Percentiles rank a stretch among this genome's conserved stretches.
These are phyloP conservation scores for Jackrogersella multiformis DNA, from an alignment of 495 filamentous ascomycete species.

Conservation along the genomic window DNA sequence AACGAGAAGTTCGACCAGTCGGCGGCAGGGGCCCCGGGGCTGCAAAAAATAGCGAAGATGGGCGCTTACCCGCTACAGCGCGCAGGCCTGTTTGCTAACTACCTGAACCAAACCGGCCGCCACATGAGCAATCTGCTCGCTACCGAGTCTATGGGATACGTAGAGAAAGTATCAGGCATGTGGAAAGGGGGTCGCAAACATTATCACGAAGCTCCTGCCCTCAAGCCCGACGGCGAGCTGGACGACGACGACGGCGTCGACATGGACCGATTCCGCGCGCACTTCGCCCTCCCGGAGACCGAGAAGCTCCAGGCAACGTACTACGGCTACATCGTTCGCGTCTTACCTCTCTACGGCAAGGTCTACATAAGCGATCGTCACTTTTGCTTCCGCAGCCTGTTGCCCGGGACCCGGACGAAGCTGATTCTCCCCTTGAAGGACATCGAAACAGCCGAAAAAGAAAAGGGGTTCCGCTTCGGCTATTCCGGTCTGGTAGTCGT, in stretches of 20 bases:
- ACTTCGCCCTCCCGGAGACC: conserved; percentile 85
- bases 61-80: conserved; percentile 85
- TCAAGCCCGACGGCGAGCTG: conserved; percentile 67
- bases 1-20: conserved; percentile 44
- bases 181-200: conserved; percentile 92
- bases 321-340: conserved; percentile 85
- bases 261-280: conserved; percentile 81
- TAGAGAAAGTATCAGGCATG: conserved; percentile 97
- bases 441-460: conserved; percentile 92
- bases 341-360: conserved; percentile 94
- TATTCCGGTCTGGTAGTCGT: conserved; percentile 92
- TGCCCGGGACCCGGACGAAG: conserved; percentile 92
- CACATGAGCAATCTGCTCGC: conserved; percentile 87
- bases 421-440: conserved; percentile 91
- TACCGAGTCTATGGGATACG: conserved; percentile 95
- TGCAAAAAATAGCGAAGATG: conserved; percentile 77
- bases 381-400: conserved; percentile 91
- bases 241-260: conserved; percentile 70
- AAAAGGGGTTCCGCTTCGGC: conserved; percentile 92
- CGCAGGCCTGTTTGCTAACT: conserved; percentile 85
- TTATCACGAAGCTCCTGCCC: conserved; percentile 78
- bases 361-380: conserved; percentile 92
- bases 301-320: conserved; percentile 92
- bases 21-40: conserved; percentile 60
- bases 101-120: conserved; percentile 75